Evolutionary conservation across 2,329 filamentous ascomycete species (phyloP).

Genomic region (Dactylellina sp.): DNA sequence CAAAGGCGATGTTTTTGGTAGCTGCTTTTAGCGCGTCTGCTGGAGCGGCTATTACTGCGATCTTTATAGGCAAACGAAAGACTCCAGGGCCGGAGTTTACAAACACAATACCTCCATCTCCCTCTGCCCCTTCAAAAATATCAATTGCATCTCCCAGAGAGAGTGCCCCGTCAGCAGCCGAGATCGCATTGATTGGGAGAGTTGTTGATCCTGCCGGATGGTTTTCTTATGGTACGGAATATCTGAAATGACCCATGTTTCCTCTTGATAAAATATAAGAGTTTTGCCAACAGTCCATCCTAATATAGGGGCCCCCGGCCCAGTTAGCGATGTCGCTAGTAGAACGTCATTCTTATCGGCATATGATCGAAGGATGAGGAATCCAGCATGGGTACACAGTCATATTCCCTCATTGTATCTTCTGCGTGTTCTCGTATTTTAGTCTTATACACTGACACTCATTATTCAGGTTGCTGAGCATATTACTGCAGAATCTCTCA

Average conservation of each 20-base stretch:
- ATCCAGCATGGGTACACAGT: constrained; percentile 81
- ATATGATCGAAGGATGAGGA: constrained; percentile 89
- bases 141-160: neutral
- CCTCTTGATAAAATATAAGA: neutral
- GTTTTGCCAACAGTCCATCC: neutral
- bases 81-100: constrained; percentile 62
- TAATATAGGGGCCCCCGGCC: constrained; percentile 80
- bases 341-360: constrained; percentile 83
- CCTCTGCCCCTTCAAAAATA: constrained; percentile 54
- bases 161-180: constrained; percentile 60
- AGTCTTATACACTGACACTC: neutral
- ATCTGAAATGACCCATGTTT: neutral
- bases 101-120: constrained; percentile 59
- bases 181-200: constrained; percentile 56
- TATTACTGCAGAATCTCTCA: constrained; percentile 88
- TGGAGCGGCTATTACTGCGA: constrained; percentile 77
- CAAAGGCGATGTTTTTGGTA: constrained; percentile 80
- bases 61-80: constrained; percentile 66
- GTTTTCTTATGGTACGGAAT: constrained; percentile 74
- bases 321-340: constrained; percentile 82
- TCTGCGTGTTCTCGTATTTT: too few relatives aligned
- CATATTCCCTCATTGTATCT: neutral
- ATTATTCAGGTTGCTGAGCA: constrained; percentile 76
- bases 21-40: constrained; percentile 81
- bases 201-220: constrained; percentile 79